These are phyloP conservation scores for Bryopsis sp. DNA, from an alignment of 139 green algal genomes.

Conservation along the genomic window DNA sequence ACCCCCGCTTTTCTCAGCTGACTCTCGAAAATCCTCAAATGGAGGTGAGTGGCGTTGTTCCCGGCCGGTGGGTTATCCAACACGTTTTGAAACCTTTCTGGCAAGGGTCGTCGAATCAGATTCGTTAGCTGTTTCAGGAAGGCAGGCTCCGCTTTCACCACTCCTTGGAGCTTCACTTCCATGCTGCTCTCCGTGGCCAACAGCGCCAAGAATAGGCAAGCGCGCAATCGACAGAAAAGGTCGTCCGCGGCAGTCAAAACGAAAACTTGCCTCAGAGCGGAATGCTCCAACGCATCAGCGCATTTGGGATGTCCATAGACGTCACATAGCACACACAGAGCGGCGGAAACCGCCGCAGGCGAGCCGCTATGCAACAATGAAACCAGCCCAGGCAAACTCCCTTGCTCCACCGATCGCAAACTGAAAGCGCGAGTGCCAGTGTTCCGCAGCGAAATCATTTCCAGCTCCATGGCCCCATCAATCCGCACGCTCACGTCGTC, in stretches of 20 bases:
- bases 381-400: not conserved
- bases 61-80: not conserved
- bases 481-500: not conserved
- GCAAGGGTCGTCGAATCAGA: conserved; percentile 9
- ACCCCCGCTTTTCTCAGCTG: conserved; percentile 9
- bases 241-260: not conserved
- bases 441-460: not conserved
- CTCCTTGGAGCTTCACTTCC: not conserved
- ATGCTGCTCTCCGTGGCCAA: not conserved
- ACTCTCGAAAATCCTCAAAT: conserved; percentile 4
- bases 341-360: not conserved
- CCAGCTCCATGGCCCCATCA: not conserved
- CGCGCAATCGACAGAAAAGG: not conserved
- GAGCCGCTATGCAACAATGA: not conserved
- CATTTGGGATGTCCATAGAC: conserved; percentile 12
- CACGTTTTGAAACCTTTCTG: conserved; percentile 8
- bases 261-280: not conserved
- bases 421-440: conserved; percentile 7
- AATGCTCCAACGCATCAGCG: not conserved
- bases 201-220: not conserved
- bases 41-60: not conserved
- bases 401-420: not conserved
- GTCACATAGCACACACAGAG: conserved; percentile 11
- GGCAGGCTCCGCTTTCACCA: not conserved
- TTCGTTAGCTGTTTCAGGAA: not conserved